Percentiles rank a stretch among this genome's conserved stretches.
These are phyloP conservation scores for Torulaspora pretoriensis DNA, from an alignment of 1,139 yeast species.

Conservation along the genomic window DNA sequence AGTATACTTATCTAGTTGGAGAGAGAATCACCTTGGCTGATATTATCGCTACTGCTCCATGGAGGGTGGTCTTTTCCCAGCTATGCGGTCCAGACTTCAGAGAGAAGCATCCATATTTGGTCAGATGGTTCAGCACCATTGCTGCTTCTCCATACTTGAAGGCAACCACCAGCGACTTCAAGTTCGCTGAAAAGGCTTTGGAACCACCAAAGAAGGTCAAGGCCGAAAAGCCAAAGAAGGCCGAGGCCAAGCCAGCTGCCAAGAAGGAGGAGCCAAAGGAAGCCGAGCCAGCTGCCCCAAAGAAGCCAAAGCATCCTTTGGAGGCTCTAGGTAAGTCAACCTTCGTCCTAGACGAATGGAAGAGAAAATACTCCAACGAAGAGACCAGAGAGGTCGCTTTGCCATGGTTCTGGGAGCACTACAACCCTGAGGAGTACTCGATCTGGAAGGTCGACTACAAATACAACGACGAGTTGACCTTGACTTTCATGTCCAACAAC, in stretches of 20 bases:
- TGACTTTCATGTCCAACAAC: constrained; percentile 98
- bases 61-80: constrained; percentile 53
- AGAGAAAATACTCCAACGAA: constrained; percentile 94
- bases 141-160: constrained; percentile 52
- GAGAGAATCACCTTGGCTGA: constrained; percentile 83
- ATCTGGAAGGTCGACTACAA: constrained; percentile 94
- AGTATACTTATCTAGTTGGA: constrained; percentile 79
- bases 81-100: constrained; percentile 69
- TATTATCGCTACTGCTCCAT: constrained; percentile 51
- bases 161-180: constrained; percentile 42
- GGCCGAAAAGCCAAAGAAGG: constrained; percentile 36
- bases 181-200: constrained; percentile 57
- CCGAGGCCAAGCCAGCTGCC: constrained; percentile 34
- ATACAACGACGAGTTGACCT: constrained; percentile 95
- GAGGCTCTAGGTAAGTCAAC: constrained; percentile 70
- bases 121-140: constrained; percentile 80
- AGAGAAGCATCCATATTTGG: constrained; percentile 57
- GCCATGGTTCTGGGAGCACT: constrained; percentile 98
- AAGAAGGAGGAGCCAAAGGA: constrained; percentile 37
- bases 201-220: constrained; percentile 54
- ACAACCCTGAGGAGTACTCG: constrained; percentile 90
- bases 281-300: constrained; percentile 35
- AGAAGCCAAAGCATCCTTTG: constrained; percentile 86
- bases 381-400: constrained; percentile 92
- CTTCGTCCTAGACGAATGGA: constrained; percentile 86